Evolutionary conservation across 257 asterid genomes (phyloP).

Genomic region (Solanum piurae): DNA sequence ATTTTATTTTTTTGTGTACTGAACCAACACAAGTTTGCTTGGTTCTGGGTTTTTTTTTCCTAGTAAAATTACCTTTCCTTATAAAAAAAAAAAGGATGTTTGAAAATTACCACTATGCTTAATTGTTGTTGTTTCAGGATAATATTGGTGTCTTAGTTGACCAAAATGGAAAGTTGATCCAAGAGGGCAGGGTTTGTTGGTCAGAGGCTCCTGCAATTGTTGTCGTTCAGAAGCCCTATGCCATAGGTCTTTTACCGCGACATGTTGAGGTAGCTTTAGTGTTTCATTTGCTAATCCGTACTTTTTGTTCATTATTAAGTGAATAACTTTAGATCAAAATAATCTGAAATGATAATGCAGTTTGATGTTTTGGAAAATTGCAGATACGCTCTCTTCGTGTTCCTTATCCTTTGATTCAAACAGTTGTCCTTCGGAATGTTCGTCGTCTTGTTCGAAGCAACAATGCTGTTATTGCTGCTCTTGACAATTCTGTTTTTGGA

Average conservation of each 20-base stretch:
- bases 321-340: neutral
- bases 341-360: constrained; percentile 3
- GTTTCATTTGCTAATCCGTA: neutral
- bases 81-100: neutral
- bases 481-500: constrained; percentile 79
- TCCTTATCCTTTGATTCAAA: constrained; percentile 91
- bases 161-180: constrained; percentile 97
- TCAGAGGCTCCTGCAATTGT: constrained; percentile 89
- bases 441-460: constrained; percentile 68
- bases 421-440: constrained; percentile 85
- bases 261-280: constrained; percentile 72
- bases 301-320: neutral
- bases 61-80: neutral
- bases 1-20: neutral
- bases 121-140: constrained; percentile 41
- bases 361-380: constrained; percentile 15
- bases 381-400: constrained; percentile 91
- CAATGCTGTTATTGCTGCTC: constrained; percentile 52
- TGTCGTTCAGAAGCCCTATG: constrained; percentile 76
- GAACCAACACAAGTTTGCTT: neutral
- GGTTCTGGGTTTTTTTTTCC: neutral
- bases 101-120: neutral
- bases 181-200: constrained; percentile 97
- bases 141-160: constrained; percentile 96
- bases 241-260: constrained; percentile 84